Base-by-base conservation (phyloP, 2,329 filamentous ascomycete genomes). In the Alternaria ventricosa region DNA sequence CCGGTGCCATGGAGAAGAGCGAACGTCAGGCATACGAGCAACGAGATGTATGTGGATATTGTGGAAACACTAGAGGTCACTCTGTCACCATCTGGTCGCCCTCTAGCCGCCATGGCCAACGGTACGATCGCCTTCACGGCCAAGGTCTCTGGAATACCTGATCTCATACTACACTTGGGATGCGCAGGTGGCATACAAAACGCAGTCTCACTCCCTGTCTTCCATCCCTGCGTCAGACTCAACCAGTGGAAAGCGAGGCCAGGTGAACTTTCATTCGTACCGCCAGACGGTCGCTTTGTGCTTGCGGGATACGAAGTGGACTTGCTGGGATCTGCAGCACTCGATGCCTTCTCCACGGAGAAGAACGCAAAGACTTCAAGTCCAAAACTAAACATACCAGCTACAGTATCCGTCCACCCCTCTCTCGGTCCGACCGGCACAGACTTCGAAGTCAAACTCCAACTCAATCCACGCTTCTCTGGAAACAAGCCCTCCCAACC, bases 21-120 rank as follows among this genome's bases (percentile, higher is more conserved):
- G 43, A 97, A 97, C 74, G 96, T 99, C 57, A 88, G 94, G 15
- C 96, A 99, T 79, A 98, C 95, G 5, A 97, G 92, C 59, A 99
- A 98, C 80, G 96, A 99, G 80, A 86, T 99, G 70, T 98, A 98
- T 78, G 95, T 97, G 61, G 96, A 99, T 78, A 89, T 99, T 12
- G 89, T 99, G 65, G 96, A 99, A 82, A 93, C 92, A 1, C 84
- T 99, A 0, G 88, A 90, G 1, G 93, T 97, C 44, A 97, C 92
- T 0, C 87, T 98, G 45, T 94, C 96, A 0, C 96, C 96, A 0
- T 97, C 94, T 0, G 96, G 96, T 5, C 87, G 94, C 13, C 91
- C 95, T 1, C 85, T 99, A 22, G 90, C 93, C 8, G 95, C 96
- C 4, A 90, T 97, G 68, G 92, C 93, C 13, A 92, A 96, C 71